Evolutionary conservation across 805 yeast species (phyloP), one percentile per base, ranked within the genome.

Genomic region (Pichia cabralensis): DNA sequence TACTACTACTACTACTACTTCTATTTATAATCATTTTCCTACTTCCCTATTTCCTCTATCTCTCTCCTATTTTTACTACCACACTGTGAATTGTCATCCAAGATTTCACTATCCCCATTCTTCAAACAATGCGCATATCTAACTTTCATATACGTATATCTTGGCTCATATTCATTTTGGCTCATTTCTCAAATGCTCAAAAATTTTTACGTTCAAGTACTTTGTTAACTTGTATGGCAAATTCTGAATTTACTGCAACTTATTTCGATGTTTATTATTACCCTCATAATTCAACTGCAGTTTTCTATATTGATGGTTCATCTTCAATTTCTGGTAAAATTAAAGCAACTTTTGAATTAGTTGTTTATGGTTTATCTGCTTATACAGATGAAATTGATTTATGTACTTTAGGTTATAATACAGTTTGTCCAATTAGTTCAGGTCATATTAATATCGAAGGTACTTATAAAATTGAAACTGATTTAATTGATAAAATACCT

Each of bases 211-310:
- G 53, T 30, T 62, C 62, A 11, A 41, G 74, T 14, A 84, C 96
- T 8, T 65, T 92, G 45, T 63, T 89, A 47, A 83, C 97, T 26
- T 92, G 98, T 64, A 88, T 86, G 95, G 79, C 76, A 28, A 65
- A 81, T 55, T 88, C 98, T 7, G 80, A 76, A 53, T 76, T 92
- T 48, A 76, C 95, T 3, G 89, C 96, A 5, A 72, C 86, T 8
- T 72, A 67, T 44, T 88, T 92, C 52, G 81, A 83, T 47, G 94
- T 88, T 33, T 59, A 59, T 28, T 83, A 69, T 55, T 78, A 61
- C 50, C 94, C 95, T 4, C 65, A 58, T 29, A 81, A 80, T 56
- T 57, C 55, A 15, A 65, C 80, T 1, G 77, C 79, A 8, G 64
- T 59, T 5, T 75, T 85, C 46, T 76, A 81, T 45, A 66, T 89